Conservation (phyloP, 495 filamentous ascomycete species). For the Xylaria venustula region DNA sequence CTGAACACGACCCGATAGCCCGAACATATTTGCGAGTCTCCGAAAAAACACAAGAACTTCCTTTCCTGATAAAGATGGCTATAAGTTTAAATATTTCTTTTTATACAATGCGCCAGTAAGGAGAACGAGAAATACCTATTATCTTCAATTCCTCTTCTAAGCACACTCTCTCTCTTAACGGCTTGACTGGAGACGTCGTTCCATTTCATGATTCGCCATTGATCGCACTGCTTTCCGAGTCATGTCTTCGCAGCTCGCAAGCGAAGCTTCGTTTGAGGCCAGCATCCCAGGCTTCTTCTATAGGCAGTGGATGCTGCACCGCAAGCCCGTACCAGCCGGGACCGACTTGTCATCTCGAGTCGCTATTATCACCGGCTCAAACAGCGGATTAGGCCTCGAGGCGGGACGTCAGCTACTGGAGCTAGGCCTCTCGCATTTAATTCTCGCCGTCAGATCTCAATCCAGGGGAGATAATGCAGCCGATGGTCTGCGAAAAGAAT, state of each 20-base stretch:
- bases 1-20: too few species aligned
- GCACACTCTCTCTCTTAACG: neutral
- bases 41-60: too few species aligned
- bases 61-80: too few species aligned
- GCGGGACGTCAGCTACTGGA: constrained; percentile 47
- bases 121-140: too few species aligned
- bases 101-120: too few species aligned
- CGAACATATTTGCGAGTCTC: too few species aligned
- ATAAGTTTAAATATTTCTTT: too few species aligned
- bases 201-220: neutral
- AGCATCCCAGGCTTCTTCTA: constrained; percentile 20
- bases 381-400: constrained; percentile 56
- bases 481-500: constrained; percentile 32
- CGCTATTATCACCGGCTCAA: constrained; percentile 54
- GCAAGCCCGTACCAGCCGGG: constrained; percentile 20
- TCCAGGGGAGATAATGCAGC: constrained; percentile 45
- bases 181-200: neutral
- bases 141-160: too few species aligned
- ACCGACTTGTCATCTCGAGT: constrained; percentile 37
- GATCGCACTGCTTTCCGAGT: neutral
- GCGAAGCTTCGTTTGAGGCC: constrained; percentile 16
- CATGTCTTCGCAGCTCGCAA: constrained; percentile 24
- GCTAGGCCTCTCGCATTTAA: constrained; percentile 45
- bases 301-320: constrained; percentile 23
- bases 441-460: constrained; percentile 53